Base-by-base conservation (phyloP, 495 filamentous ascomycete genomes). In the Aspergillus bridgeri region DNA sequence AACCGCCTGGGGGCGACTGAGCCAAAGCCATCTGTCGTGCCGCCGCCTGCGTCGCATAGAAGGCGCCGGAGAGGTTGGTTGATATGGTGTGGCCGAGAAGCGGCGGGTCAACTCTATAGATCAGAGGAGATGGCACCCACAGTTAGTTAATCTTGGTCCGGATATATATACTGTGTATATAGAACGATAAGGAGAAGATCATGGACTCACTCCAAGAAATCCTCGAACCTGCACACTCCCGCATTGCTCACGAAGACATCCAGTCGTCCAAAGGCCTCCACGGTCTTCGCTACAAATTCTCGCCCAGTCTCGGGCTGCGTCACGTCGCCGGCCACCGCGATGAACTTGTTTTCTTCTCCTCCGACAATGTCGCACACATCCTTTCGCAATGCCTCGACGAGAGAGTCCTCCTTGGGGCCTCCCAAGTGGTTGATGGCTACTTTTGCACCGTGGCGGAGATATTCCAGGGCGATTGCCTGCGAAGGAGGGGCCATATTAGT, bases 181-280 rank as follows among this genome's bases (percentile, higher is more conserved):
- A n/a, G n/a, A n/a, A n/a, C n/a, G n/a, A n/a, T n/a, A n/a, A n/a
- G n/a, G n/a, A n/a, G n/a, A n/a, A n/a, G n/a, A n/a, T n/a, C n/a
- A n/a, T n/a, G n/a, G n/a, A 75, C 78, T 57, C 59, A 83, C 79
- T 86, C 82, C 11, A 96, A 76, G 66, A 96, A 91, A 38, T 91
- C 87, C 22, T 85, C 85, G 69, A 95, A 95, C 58, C 88, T 76
- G 76, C 89, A 96, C 27, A 96, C 81, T 2, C 92, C 91, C 0
- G 92, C 92, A 74, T 96, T 96, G 70, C 84, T 88, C 3, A 96
- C 87, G 70, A 92, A 92, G 3, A 95, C 79, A 68, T 96, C 89
- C 1, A 96, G 67, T 1, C 83, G 76, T 0, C 75, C 74, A 63
- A 87, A 96, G 0, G 60, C 62, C 23, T 78, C 66, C 0, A 89